Base-by-base conservation (phyloP, 2,329 filamentous ascomycete genomes). In the Pseudogymnoascus pannorum region DNA sequence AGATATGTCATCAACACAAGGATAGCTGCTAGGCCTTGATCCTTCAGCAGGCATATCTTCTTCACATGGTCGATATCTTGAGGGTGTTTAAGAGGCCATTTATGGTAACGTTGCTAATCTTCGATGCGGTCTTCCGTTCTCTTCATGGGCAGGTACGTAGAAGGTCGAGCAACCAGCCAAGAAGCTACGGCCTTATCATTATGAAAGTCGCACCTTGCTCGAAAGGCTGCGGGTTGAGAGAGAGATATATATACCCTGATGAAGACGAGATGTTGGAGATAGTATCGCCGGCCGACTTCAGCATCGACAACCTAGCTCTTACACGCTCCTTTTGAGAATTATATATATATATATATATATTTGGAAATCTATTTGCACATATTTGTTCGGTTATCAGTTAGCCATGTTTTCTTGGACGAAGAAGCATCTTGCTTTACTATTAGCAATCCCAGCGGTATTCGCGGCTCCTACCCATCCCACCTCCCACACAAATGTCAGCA, bases 261-360 rank as follows among this genome's bases (percentile, higher is more conserved):
- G 16, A 54, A 12, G 48, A 31, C 48, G 48, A 54, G 24, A 5
- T 18, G n/a, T 54, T 31, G 48, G n/a, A 31, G 24, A 11, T 24
- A 31, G 48, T 31, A 54, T 54, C 48, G 48, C 48, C 48, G 26
- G 48, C 48, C 48, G 48, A 54, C 48, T 54, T 54, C 48, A 54
- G 24, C 24, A 54, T 54, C 48, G 48, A 54, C 48, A 54, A 54
- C 48, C 24, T 7, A 54, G 48, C n/a, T 31, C 24, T 31, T 31
- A 2, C 26, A 54, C 48, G 0, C 24, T 54, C 48, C 48, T 31
- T 54, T 31, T 31, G 26, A 54, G 48, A 31, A 31, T 54, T 54
- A 22, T 24, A 31, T 31, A 31, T 31, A 31, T 9, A 31, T 31
- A 35, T 33, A 51, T 51, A 51, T 18, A 48, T 48, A 48, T 31